A percentile compares a stretch with the other conserved stretches of the same genome.
phyloP scores from a whole-genome alignment of 257 asterid genomes.

The Osmanthus fragrans region DNA sequence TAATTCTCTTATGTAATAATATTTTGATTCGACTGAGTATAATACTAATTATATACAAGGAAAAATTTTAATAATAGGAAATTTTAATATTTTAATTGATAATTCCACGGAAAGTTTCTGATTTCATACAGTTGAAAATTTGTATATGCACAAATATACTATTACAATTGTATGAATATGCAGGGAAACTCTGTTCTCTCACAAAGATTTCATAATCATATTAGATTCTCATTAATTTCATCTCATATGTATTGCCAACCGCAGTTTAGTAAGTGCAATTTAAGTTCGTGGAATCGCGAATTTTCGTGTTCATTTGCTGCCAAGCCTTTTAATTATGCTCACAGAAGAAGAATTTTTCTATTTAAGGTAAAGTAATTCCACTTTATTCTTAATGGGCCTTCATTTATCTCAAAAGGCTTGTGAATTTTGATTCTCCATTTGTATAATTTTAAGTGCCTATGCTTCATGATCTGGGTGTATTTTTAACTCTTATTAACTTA shows the following conservation, averaged over 20 bases:
- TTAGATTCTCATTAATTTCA: neutral
- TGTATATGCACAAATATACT: neutral
- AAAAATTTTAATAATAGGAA: neutral
- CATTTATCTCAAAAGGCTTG: too few species aligned
- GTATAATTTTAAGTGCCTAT: neutral
- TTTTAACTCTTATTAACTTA: neutral
- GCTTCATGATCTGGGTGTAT: neutral
- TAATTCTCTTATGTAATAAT: neutral
- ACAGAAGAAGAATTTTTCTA: neutral
- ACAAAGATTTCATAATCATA: constrained; percentile 3
- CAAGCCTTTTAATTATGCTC: constrained; percentile 12
- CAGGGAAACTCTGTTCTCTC: constrained; percentile 29
- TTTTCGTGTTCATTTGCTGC: neutral
- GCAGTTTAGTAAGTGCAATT: neutral
- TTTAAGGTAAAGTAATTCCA: constrained; percentile 19
- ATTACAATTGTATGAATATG: constrained; percentile 20
- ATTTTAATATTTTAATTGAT: too few species aligned
- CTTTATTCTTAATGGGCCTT: neutral
- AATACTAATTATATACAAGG: neutral
- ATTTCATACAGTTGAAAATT: neutral
- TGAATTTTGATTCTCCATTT: neutral
- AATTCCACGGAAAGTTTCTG: neutral
- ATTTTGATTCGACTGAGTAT: neutral
- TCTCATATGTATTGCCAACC: neutral
- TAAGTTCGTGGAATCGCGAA: neutral